phyloP scores from a whole-genome alignment of 495 filamentous ascomycete genomes.

The Immersiella caudata region DNA sequence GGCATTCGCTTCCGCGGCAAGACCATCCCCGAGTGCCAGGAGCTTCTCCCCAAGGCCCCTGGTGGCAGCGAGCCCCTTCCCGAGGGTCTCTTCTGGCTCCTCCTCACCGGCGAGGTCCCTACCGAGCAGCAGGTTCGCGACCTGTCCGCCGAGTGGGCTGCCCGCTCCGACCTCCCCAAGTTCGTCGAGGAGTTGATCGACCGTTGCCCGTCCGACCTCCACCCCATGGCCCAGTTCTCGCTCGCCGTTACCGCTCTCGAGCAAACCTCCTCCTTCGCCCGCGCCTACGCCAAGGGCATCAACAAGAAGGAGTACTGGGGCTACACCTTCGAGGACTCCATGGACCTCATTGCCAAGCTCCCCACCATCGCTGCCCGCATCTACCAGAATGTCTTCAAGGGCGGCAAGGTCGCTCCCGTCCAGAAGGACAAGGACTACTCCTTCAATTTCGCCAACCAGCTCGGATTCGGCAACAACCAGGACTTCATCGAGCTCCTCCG shows the following conservation, averaged over 20 bases:
- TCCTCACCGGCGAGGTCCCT: conserved; percentile 95
- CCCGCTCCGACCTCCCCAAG: conserved; percentile 91
- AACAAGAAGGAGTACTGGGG: conserved; percentile 99
- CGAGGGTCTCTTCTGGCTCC: conserved; percentile 99
- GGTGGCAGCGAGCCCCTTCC: conserved; percentile 95
- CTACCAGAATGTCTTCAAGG: conserved; percentile 99
- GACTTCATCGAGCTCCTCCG: conserved; percentile 98
- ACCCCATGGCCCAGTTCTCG: conserved; percentile 99
- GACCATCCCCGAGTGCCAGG: conserved; percentile 98
- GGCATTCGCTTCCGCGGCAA: conserved; percentile 98
- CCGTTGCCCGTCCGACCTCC: conserved; percentile 96
- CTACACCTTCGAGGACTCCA: conserved; percentile 99
- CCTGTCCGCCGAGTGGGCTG: conserved; percentile 97
- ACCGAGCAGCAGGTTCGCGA: conserved; percentile 97
- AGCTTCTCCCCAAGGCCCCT: conserved; percentile 92
- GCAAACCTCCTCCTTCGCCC: conserved; percentile 95
- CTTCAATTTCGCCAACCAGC: conserved; percentile 98
- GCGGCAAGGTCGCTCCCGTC: conserved; percentile 92
- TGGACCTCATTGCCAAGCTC: conserved; percentile 99
- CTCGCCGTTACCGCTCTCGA: conserved; percentile 96
- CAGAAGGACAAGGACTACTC: conserved; percentile 98
- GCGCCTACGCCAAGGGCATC: conserved; percentile 97
- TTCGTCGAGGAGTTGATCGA: conserved; percentile 99
- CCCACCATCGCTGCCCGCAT: conserved; percentile 96
- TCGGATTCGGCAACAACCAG: conserved; percentile 91